phyloP scores from a whole-genome alignment of 352 stramenopile genomes.

The Blastocystis sp. region DNA sequence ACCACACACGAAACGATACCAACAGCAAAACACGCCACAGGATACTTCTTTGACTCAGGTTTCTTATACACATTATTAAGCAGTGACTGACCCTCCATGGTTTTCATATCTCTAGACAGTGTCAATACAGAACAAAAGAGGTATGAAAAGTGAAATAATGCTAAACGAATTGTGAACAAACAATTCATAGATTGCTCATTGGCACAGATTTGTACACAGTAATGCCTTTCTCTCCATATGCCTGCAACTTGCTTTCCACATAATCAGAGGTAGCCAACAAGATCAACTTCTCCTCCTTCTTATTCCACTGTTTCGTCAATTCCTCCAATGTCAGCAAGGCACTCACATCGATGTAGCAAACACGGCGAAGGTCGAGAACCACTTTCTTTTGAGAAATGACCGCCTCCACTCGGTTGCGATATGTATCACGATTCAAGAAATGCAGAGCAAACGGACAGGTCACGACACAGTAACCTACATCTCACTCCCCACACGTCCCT shows the following conservation, averaged over 20 bases:
- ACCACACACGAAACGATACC: background rate
- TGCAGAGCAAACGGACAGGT: background rate
- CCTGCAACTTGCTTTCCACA: background rate
- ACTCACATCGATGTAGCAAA: constrained; percentile 13
- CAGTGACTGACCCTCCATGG: constrained; percentile 13
- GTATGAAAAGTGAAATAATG: background rate
- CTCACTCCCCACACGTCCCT: background rate
- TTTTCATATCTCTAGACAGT: background rate
- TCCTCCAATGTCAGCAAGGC: constrained; percentile 9
- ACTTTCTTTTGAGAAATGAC: background rate
- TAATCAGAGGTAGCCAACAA: background rate
- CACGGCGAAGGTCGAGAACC: background rate
- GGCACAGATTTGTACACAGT: background rate
- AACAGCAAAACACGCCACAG: background rate
- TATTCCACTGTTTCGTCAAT: background rate
- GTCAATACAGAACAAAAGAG: background rate
- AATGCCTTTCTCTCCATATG: background rate
- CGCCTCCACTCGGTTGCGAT: background rate
- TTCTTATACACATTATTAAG: background rate
- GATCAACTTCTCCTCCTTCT: background rate
- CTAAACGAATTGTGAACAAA: background rate
- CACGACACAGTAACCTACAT: background rate
- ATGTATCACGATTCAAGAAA: constrained; percentile 41
- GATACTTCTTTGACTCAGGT: background rate
- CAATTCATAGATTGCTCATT: background rate